Base-by-base conservation (phyloP, 139 green algal genomes). In the Coelastrella sp. region DNA sequence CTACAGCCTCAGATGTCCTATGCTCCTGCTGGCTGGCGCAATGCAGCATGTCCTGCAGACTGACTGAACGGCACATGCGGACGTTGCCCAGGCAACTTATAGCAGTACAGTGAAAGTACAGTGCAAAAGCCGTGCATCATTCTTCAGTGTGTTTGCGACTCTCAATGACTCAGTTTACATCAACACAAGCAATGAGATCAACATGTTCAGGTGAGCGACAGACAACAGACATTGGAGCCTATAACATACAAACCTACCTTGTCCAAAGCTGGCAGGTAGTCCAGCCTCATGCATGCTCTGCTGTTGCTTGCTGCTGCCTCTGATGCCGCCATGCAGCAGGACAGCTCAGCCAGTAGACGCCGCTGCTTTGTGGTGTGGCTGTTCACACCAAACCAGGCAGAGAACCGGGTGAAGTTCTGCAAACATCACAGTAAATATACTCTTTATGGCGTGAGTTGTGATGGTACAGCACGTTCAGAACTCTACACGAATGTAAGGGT, bases 321-420 rank as follows among this genome's bases (percentile, higher is more conserved):
- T 17, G 89, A 92, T 22, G 94, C 93, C 13, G 93, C 73, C 94
- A 99, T 95, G 90, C 95, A 96, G 57, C 94, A 97, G 90, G 97
- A 95, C 86, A 99, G 91, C 93, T 99, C 97, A 0, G 94, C 93
- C 86, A 99, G 93, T 86, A 99, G 92, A 22, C 98, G 96, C 65
- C 90, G 86, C 92, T 99, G 96, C 97, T 99, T 99, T 90, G 87
- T 92, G 65, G 16, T n/a, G 23, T 91, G 95, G 10, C 92, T 97
- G 94, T 98, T 97, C 86, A 97, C 96, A 83, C 98, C 98, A 81
- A 99, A 92, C 96, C 97, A 99, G 19, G 96, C 94, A 7, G 97
- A 96, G 94, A 99, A 99, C 23, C 96, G 92, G 0, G 96, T 95
- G 92, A 97, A 98, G 93, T 97, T 97, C 91, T 89, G 89, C 86